Percentiles rank a stretch among this genome's conserved stretches.
phyloP scores from a whole-genome alignment of 1,139 yeast species.

The Yamadazyma blattariae region DNA sequence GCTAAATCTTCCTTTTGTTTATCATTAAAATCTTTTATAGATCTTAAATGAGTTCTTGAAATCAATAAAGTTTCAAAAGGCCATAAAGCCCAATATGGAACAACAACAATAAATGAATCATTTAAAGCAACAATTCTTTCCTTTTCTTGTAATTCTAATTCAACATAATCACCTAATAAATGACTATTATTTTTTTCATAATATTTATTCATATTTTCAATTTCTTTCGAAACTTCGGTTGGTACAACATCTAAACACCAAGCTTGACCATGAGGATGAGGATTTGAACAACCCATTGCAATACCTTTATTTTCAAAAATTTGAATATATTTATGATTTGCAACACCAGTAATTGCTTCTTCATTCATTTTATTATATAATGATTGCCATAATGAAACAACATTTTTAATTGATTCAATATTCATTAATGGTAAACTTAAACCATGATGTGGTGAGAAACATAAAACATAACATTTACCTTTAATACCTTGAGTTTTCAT shows the following conservation, averaged over 20 bases:
- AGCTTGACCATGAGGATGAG: slow-evolving; percentile 80
- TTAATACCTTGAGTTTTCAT: slow-evolving; percentile 58
- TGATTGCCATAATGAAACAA: slow-evolving; percentile 59
- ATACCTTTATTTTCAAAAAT: slow-evolving; percentile 77
- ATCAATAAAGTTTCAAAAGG: slow-evolving; percentile 72
- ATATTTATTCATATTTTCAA: slow-evolving; percentile 50
- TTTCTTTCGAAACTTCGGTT: slow-evolving; percentile 64
- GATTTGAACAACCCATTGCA: slow-evolving; percentile 82
- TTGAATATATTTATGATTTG: slow-evolving; percentile 61
- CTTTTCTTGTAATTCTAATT: slow-evolving; percentile 49
- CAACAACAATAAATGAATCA: slow-evolving; percentile 65
- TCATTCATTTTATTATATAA: slow-evolving; percentile 42
- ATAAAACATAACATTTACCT: slow-evolving; percentile 70
- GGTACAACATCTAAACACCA: slow-evolving; percentile 73
- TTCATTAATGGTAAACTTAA: slow-evolving; percentile 66
- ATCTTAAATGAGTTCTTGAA: slow-evolving; percentile 52
- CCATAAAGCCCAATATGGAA: slow-evolving; percentile 85
- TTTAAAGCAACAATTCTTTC: slow-evolving; percentile 58
- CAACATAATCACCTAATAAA: slow-evolving; percentile 64
- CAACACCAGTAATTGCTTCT: slow-evolving; percentile 31
- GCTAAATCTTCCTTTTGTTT: slow-evolving; percentile 59
- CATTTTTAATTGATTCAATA: slow-evolving; percentile 36
- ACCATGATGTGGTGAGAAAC: slow-evolving; percentile 72
- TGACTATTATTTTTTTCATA: slow-evolving; percentile 42
- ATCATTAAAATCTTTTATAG: slow-evolving; percentile 48